Conservation (phyloP, 352 stramenopile genomes). For the Phytophthora ramorum region DNA sequence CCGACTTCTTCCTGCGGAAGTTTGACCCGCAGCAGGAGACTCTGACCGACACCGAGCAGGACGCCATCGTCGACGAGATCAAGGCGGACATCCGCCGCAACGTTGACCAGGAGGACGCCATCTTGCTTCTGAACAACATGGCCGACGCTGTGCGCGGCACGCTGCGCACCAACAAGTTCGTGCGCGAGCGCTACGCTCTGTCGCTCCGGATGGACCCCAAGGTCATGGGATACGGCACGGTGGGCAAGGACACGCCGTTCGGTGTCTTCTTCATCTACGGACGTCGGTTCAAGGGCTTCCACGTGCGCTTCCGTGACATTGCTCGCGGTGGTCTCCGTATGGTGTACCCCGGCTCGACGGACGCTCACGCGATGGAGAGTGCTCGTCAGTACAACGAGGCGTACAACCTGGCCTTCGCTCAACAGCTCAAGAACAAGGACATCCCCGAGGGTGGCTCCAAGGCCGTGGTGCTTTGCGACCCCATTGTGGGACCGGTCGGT, state of each 20-base stretch:
- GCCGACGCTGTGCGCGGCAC: constrained; percentile 78
- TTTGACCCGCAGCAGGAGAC: constrained; percentile 65
- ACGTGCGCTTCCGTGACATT: constrained; percentile 89
- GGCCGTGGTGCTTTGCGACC: constrained; percentile 82
- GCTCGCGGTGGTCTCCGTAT: constrained; percentile 78
- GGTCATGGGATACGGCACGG: constrained; percentile 84
- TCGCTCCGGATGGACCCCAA: constrained; percentile 78
- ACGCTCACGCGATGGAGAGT: constrained; percentile 69
- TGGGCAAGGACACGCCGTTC: constrained; percentile 92
- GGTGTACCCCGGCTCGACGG: constrained; percentile 73
- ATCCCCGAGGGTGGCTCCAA: constrained; percentile 88
- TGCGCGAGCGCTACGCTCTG: constrained; percentile 82
- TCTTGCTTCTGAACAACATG: constrained; percentile 80
- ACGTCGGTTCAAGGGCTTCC: constrained; percentile 94
- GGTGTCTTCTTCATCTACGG: constrained; percentile 98
- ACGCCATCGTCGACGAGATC: constrained; percentile 55
- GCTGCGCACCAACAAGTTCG: constrained; percentile 85
- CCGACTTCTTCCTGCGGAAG: constrained; percentile 95
- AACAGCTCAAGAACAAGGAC: constrained; percentile 92
- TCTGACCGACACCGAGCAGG: constrained; percentile 60
- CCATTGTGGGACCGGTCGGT: constrained; percentile 71
- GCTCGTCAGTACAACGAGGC: constrained; percentile 85
- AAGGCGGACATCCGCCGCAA: constrained; percentile 83
- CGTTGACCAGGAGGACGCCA: constrained; percentile 78
- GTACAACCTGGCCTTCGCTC: constrained; percentile 87